Conservation (phyloP, 257 asterid species). For the Thymus quinquecostatus region DNA sequence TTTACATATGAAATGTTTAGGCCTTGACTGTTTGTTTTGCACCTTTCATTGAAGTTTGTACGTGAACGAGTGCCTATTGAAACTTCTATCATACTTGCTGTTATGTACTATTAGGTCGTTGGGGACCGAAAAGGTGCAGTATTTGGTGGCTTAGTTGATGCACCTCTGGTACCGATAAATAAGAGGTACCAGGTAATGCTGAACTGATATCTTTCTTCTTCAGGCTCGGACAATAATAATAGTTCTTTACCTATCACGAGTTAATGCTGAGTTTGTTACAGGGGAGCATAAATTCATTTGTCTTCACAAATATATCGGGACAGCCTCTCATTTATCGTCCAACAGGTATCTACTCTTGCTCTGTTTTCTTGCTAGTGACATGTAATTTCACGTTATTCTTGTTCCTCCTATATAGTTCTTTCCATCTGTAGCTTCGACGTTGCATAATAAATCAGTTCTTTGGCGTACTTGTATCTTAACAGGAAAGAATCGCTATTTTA, state of each 20-base stretch:
- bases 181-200: conserved; percentile 81
- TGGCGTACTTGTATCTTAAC: conserved; percentile 28
- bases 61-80: not conserved
- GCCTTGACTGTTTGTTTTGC: not conserved
- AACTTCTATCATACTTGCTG: conserved; percentile 8
- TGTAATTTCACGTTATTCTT: not conserved
- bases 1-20: not conserved
- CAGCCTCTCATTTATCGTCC: conserved; percentile 71
- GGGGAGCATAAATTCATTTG: conserved; percentile 80
- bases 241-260: conserved; percentile 10
- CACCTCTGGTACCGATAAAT: conserved; percentile 77
- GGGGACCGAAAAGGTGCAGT: conserved; percentile 90
- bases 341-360: conserved; percentile 58
- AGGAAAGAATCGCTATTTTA: conserved; percentile 85
- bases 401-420: not conserved
- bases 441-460: conserved; percentile 1
- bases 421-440: not conserved
- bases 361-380: conserved; percentile 25
- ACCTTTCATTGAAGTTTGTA: conserved; percentile 4
- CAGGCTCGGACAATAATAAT: conserved; percentile 16
- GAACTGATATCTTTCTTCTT: conserved; percentile 6
- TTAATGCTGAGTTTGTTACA: conserved; percentile 36
- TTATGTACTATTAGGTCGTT: conserved; percentile 62
- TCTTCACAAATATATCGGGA: conserved; percentile 79
- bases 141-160: conserved; percentile 96